Evolutionary conservation across 2,329 filamentous ascomycete genomes (phyloP).

Genomic region (Hortaea werneckii): DNA sequence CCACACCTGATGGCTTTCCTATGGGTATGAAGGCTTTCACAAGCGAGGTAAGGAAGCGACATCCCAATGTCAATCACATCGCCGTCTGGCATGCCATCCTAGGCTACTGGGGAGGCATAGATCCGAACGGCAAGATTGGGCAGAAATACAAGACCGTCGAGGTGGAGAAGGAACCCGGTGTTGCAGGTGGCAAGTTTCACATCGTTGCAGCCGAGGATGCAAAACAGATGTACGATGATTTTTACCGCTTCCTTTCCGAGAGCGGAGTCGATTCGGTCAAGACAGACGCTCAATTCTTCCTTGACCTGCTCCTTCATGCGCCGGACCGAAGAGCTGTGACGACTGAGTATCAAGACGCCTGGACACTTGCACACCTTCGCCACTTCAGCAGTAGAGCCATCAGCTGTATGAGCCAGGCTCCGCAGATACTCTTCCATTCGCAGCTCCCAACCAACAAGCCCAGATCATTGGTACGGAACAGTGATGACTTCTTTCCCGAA

Average conservation of each 20-base stretch:
- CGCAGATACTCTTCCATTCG: slow-evolving; percentile 75
- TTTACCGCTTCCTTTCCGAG: slow-evolving; percentile 69
- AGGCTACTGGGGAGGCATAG: slow-evolving; percentile 87
- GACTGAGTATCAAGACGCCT: slow-evolving; percentile 71
- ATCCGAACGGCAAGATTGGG: slow-evolving; percentile 62
- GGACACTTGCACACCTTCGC: slow-evolving; percentile 66
- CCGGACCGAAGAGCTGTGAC: slow-evolving; percentile 62
- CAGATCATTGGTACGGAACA: slow-evolving; percentile 69
- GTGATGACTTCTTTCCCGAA: slow-evolving; percentile 84
- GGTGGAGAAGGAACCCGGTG: slow-evolving; percentile 45
- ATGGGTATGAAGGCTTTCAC: slow-evolving; percentile 65
- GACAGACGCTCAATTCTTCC: slow-evolving; percentile 82
- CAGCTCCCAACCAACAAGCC: slow-evolving; percentile 70
- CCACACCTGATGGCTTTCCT: slow-evolving; percentile 69
- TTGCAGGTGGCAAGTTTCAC: slow-evolving; percentile 57
- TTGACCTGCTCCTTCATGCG: slow-evolving; percentile 64
- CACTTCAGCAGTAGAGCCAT: slow-evolving; percentile 72
- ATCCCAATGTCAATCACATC: slow-evolving; percentile 68
- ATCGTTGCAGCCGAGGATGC: slow-evolving; percentile 68
- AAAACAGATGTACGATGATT: slow-evolving; percentile 72
- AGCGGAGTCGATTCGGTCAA: slow-evolving; percentile 80
- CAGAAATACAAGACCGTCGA: slow-evolving; percentile 64
- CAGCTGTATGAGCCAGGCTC: slow-evolving; percentile 89
- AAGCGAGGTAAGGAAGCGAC: slow-evolving; percentile 52
- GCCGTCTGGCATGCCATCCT: slow-evolving; percentile 88